A percentile compares a stretch with the other conserved stretches of the same genome.
phyloP scores from a whole-genome alignment of 768 basidiomycete genomes.

The Trametes gibbosa region DNA sequence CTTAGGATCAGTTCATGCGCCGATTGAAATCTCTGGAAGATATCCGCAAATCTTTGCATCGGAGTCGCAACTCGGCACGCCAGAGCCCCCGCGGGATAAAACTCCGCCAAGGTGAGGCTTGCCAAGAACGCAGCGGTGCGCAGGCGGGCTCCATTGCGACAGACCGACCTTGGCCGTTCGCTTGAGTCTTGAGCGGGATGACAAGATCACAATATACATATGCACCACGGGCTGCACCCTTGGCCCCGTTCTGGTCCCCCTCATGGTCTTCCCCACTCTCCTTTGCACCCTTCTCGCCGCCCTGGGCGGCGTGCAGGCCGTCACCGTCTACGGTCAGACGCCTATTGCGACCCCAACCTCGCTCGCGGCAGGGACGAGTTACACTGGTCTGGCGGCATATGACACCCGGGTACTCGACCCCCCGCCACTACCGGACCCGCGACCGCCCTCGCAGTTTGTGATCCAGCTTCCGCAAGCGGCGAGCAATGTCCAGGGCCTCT shows the following conservation, averaged over 20 bases:
- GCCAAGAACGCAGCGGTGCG: background rate
- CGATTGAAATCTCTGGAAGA: background rate
- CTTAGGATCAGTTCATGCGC: background rate
- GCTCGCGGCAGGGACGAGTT: constrained; percentile 38
- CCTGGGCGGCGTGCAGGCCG: constrained; percentile 3
- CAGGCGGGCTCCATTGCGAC: background rate
- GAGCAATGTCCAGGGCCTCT: constrained; percentile 31
- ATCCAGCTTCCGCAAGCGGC: constrained; percentile 36
- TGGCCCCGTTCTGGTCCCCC: background rate
- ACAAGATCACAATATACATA: constrained; percentile 1
- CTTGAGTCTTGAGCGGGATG: background rate
- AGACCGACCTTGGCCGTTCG: background rate
- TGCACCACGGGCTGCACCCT: background rate
- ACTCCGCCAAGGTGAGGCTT: background rate
- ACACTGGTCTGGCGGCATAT: constrained; percentile 50
- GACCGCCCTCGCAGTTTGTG: constrained; percentile 42
- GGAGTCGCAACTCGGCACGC: background rate
- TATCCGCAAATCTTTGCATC: background rate
- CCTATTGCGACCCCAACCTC: constrained; percentile 28
- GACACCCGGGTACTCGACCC: constrained; percentile 49
- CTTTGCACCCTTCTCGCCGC: constrained; percentile 10
- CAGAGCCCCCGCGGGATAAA: background rate
- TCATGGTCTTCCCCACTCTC: constrained; percentile 5
- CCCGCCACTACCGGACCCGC: constrained; percentile 47
- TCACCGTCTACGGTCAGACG: constrained; percentile 26